Conservation (phyloP, 148 eudicot species). For the Vaccinium macrocarpon region DNA sequence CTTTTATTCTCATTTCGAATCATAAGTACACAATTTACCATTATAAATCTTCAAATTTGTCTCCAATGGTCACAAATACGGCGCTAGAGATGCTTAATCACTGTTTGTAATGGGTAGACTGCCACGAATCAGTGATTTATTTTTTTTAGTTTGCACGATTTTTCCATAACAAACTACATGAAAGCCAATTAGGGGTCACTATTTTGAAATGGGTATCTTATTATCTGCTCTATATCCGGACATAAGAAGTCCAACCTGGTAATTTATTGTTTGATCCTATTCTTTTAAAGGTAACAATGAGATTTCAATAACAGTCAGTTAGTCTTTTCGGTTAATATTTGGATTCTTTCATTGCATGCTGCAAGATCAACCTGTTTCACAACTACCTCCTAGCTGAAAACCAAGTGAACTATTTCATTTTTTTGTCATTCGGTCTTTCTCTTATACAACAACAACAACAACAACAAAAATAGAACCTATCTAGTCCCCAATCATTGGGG, state of each 20-base stretch:
- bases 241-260: not conserved
- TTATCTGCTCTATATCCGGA: not conserved
- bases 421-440: not conserved
- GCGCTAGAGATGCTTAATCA: not conserved
- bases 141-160: not conserved
- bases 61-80: not conserved
- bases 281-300: not conserved
- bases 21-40: not conserved
- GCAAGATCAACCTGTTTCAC: conserved; percentile 6
- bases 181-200: not conserved
- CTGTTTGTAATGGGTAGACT: not conserved
- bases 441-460: not conserved
- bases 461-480: no score
- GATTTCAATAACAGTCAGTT: not conserved
- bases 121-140: not conserved
- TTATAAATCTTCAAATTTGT: not conserved
- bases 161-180: not conserved
- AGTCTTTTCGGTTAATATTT: not conserved
- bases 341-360: not conserved
- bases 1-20: not conserved
- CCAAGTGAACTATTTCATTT: not conserved
- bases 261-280: not conserved
- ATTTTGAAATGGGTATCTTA: not conserved
- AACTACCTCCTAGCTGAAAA: not conserved
- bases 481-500: no score